Evolutionary conservation across 2,329 filamentous ascomycete species (phyloP), one percentile per base, ranked within the genome.

Genomic region (Pseudonectria foliicola): DNA sequence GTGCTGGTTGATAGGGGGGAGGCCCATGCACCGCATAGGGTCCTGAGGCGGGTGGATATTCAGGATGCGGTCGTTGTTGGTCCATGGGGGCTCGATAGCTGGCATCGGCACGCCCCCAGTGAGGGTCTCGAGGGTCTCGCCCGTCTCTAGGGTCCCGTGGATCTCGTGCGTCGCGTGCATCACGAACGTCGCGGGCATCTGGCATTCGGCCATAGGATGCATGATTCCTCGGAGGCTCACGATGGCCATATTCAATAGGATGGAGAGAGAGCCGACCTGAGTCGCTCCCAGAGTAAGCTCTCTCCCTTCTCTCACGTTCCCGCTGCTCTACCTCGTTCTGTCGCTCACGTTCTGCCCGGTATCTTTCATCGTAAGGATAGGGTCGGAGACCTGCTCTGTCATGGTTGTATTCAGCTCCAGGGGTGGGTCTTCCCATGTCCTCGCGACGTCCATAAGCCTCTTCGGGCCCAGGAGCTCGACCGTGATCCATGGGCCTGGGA

Each of bases 361-460:
- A 76, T 28, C 71, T 68, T 13, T 77, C 73, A 37, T 80, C 74
- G 44, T 71, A 75, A 3, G 55, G 52, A 33, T 58, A 57, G 4
- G 59, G 53, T 31, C 71, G 67, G 11, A 67, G 47, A 3, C 63
- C 59, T 10, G 63, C 59, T 34, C 70, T 64, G 29, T 78, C 74
- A 0, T 66, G 64, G 40, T 73, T 72, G 48, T 76, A 77, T 34
- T 77, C 73, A 31, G 61, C 45, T 52, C 61, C 33, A 44, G 60
- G 27, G 44, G 53, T 34, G 16, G 53, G 53, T 10, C 57, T 60
- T 4, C 60, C 57, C 32, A 60, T 50, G 15, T 77, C 72, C 15
- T 77, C 73, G 29, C 69, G 62, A 26, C 69, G 65, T 8, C 52
- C 56, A 44, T 75, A 77, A 32, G 63, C 53, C 8, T 71, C 70